Evolutionary conservation across 129 eudicot genomes (phyloP).

Genomic region (Chrysanthemum lavandulifolium): DNA sequence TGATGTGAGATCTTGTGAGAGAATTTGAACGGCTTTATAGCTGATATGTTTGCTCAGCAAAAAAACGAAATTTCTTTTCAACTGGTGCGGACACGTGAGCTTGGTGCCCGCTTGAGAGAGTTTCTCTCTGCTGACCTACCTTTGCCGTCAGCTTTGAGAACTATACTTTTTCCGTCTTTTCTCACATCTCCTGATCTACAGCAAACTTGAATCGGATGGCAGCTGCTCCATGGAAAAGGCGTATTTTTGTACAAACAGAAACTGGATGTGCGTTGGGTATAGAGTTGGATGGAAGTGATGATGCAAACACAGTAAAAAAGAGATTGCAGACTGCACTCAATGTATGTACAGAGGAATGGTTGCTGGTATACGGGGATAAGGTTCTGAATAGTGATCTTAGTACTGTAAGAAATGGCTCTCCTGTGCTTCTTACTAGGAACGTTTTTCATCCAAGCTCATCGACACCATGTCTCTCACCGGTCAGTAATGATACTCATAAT

Average conservation of each 20-base stretch:
- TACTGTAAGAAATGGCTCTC: constrained; percentile 16
- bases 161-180: neutral
- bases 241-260: constrained; percentile 23
- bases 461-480: constrained; percentile 15
- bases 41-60: constrained; percentile 4
- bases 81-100: neutral
- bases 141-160: neutral
- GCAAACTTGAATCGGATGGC: neutral
- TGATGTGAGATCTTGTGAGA: neutral
- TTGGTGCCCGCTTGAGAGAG: constrained; percentile 5
- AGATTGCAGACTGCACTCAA: constrained; percentile 7
- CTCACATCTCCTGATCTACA: constrained; percentile 7
- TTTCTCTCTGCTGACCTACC: constrained; percentile 5
- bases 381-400: constrained; percentile 17
- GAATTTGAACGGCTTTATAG: neutral
- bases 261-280: constrained; percentile 23
- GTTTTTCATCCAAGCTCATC: constrained; percentile 19
- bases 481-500: neutral
- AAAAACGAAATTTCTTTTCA: neutral
- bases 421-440: constrained; percentile 16
- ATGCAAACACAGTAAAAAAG: constrained; percentile 19
- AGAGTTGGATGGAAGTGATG: constrained; percentile 10
- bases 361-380: constrained; percentile 16
- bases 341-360: constrained; percentile 9
- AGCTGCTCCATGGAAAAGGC: constrained; percentile 7